These are phyloP conservation scores for Comarum palustre DNA, from an alignment of 306 rosid species.

Conservation along the genomic window DNA sequence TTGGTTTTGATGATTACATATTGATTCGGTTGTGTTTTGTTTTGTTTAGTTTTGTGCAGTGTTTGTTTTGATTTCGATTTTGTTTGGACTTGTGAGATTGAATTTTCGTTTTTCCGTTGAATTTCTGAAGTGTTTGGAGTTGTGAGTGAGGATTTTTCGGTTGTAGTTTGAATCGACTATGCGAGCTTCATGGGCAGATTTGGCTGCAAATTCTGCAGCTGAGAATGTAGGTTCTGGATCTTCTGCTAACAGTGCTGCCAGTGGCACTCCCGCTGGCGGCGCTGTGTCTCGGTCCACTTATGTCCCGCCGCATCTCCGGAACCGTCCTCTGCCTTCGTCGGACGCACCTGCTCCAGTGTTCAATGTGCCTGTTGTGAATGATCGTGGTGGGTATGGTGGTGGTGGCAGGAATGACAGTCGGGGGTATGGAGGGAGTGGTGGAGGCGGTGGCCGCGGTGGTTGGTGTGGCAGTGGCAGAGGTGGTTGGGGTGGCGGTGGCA, in stretches of 20 bases:
- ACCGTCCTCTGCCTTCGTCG: constrained; percentile 43
- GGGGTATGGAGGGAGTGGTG: constrained; percentile 33
- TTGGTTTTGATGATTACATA: background rate
- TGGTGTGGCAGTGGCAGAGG: constrained; percentile 51
- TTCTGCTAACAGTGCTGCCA: constrained; percentile 33
- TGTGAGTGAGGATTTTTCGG: constrained; percentile 20
- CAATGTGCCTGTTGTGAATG: constrained; percentile 39
- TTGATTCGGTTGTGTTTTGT: background rate
- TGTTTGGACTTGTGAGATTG: background rate
- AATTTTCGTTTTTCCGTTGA: background rate
- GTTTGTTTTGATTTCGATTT: background rate
- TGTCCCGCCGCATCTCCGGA: constrained; percentile 87
- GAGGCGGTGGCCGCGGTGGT: constrained; percentile 42
- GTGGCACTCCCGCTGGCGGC: constrained; percentile 22
- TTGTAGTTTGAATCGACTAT: constrained; percentile 43
- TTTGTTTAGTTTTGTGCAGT: background rate
- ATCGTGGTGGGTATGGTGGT: constrained; percentile 38
- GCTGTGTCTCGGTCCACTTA: constrained; percentile 38
- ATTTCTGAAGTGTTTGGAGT: background rate
- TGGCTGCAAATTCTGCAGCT: constrained; percentile 77
- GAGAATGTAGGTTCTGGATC: constrained; percentile 54
- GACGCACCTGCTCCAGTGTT: constrained; percentile 33
- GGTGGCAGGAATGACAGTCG: constrained; percentile 47
- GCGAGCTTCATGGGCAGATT: constrained; percentile 94
- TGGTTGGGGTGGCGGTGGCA: constrained; percentile 55